Conservation (phyloP, 2,329 filamentous ascomycete species). For the Cladosporium sp. region DNA sequence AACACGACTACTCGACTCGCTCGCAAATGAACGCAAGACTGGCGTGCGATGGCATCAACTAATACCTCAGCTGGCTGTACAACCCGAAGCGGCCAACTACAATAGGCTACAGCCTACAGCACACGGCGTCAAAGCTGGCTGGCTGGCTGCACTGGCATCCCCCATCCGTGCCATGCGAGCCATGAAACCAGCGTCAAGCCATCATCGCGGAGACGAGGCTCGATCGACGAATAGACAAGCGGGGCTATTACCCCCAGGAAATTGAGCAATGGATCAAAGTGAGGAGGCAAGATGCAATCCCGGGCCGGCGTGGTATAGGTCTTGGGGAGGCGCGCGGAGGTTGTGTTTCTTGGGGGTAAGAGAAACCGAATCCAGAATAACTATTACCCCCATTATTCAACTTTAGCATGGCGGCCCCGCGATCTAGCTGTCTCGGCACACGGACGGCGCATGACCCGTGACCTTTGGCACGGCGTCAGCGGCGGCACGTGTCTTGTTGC, state of each 20-base stretch:
- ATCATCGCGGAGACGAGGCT: background rate
- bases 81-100: background rate
- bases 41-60: slow-evolving; percentile 12
- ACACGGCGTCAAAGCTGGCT: too few relatives aligned
- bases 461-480: background rate
- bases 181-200: background rate
- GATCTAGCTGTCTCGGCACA: slow-evolving; percentile 5
- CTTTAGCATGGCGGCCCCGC: background rate
- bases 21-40: slow-evolving; percentile 6
- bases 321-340: background rate
- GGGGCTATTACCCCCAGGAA: slow-evolving; percentile 37
- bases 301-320: slow-evolving; percentile 3
- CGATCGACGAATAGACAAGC: background rate
- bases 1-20: background rate
- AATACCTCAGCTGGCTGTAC: background rate
- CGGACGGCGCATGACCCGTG: background rate
- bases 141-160: too few relatives aligned
- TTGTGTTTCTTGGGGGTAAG: slow-evolving; percentile 23
- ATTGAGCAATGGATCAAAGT: slow-evolving; percentile 12
- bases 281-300: background rate
- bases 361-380: background rate
- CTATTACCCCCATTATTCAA: background rate
- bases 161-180: background rate
- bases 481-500: slow-evolving; percentile 8
- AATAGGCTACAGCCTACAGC: too few relatives aligned